Conservation (phyloP, 352 stramenopile species). For the Phytophthora brassicae region DNA sequence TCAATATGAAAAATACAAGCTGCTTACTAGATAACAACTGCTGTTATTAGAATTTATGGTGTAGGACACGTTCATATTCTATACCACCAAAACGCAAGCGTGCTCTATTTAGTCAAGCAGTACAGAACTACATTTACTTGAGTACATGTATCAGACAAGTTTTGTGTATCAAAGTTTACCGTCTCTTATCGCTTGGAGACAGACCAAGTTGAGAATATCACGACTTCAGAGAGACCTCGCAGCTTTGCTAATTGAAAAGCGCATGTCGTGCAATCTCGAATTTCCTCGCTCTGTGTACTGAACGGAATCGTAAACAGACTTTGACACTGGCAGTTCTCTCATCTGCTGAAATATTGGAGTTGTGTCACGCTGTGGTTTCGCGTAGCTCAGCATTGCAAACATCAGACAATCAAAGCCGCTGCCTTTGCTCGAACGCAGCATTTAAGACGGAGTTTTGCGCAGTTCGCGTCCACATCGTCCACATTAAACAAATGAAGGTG, state of each 20-base stretch:
- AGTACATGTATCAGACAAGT: not conserved
- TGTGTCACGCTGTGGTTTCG: conserved; percentile 24
- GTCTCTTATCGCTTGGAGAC: conserved; percentile 9
- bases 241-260: conserved; percentile 6
- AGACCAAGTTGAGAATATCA: not conserved
- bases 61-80: no score
- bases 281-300: conserved; percentile 1
- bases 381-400: conserved; percentile 5
- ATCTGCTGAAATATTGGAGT: conserved; percentile 32
- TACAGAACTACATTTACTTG: no score
- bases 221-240: conserved; percentile 5
- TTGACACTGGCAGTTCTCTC: conserved; percentile 21
- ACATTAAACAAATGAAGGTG: conserved; percentile 11
- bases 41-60: no score
- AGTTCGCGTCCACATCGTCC: conserved; percentile 9
- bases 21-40: conserved; percentile 20
- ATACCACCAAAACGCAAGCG: no score
- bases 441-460: conserved; percentile 12
- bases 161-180: conserved; percentile 8
- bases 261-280: conserved; percentile 11
- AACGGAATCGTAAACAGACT: not conserved
- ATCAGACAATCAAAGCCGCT: conserved; percentile 7
- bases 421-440: conserved; percentile 14
- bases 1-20: conserved; percentile 28
- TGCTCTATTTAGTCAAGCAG: conserved; percentile 4